phyloP scores from a whole-genome alignment of 2,329 filamentous ascomycete genomes.

The Dactylellina cionopaga region DNA sequence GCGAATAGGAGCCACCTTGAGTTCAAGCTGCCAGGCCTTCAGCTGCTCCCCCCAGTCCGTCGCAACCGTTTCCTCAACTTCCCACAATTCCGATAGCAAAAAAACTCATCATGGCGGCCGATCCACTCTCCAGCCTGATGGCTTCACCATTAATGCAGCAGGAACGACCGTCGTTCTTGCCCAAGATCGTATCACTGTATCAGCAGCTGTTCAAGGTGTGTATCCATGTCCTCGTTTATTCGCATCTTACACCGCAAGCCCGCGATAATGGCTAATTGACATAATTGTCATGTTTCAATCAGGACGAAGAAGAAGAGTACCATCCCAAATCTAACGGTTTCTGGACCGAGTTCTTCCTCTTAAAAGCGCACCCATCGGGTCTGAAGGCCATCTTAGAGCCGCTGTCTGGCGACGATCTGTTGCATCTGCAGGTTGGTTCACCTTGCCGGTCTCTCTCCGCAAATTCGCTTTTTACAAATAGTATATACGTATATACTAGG shows the following conservation, averaged over 20 bases:
- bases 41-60: neutral
- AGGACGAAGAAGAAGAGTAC: slow-evolving; percentile 71
- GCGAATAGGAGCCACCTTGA: slow-evolving; percentile 24
- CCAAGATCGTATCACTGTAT: slow-evolving; percentile 92
- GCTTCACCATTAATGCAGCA: slow-evolving; percentile 92
- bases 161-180: slow-evolving; percentile 89
- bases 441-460: slow-evolving; percentile 14
- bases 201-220: slow-evolving; percentile 80
- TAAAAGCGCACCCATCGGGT: slow-evolving; percentile 78
- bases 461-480: slow-evolving; percentile 12
- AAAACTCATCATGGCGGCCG: slow-evolving; percentile 35
- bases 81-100: slow-evolving; percentile 9
- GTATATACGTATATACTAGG: neutral
- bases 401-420: slow-evolving; percentile 77
- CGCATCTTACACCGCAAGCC: no score
- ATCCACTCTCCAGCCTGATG: slow-evolving; percentile 30
- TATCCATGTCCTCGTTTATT: neutral
- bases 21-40: neutral
- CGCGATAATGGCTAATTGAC: no score
- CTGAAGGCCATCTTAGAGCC: slow-evolving; percentile 75
- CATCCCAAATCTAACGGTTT: slow-evolving; percentile 83
- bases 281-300: no score
- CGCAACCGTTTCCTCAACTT: slow-evolving; percentile 3
- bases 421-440: slow-evolving; percentile 72
- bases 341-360: slow-evolving; percentile 94